Evolutionary conservation across 345 rosid species (phyloP).

Genomic region (Melaleuca alternifolia): DNA sequence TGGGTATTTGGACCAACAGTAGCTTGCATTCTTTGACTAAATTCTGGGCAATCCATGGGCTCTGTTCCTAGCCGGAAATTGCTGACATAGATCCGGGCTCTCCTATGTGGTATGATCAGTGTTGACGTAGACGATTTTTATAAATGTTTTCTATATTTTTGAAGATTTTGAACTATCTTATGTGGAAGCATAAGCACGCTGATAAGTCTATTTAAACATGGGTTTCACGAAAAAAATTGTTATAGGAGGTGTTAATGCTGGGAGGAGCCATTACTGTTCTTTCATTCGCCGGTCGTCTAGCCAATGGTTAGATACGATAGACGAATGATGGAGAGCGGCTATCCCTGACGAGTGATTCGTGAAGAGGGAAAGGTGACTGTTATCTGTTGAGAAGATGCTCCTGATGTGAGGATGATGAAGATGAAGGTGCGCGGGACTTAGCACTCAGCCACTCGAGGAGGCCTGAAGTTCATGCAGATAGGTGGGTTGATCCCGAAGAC

Average conservation of each 20-base stretch:
- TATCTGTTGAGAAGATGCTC: not conserved
- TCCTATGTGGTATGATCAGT: not conserved
- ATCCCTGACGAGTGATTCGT: too few species aligned
- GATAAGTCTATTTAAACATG: not conserved
- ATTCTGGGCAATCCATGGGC: too few species aligned
- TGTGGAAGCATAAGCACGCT: not conserved
- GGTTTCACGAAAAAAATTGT: not conserved
- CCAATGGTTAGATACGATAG: too few species aligned
- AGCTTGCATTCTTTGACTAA: too few species aligned
- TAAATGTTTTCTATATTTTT: too few species aligned
- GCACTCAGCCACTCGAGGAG: not conserved
- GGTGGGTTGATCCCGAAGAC: too few species aligned
- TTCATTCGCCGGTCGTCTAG: too few species aligned
- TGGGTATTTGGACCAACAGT: too few species aligned
- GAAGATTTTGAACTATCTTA: not conserved
- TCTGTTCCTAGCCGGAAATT: not conserved
- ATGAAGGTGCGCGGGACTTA: not conserved
- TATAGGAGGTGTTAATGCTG: too few species aligned
- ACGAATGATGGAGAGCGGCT: too few species aligned
- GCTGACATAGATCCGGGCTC: fast-evolving
- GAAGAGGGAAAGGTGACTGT: not conserved
- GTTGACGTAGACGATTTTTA: not conserved
- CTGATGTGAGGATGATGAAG: not conserved
- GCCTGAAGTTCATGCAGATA: not conserved
- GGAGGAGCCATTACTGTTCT: too few species aligned